Evolutionary conservation across 495 filamentous ascomycete genomes (phyloP).

Genomic region (Bacidia rubella): DNA sequence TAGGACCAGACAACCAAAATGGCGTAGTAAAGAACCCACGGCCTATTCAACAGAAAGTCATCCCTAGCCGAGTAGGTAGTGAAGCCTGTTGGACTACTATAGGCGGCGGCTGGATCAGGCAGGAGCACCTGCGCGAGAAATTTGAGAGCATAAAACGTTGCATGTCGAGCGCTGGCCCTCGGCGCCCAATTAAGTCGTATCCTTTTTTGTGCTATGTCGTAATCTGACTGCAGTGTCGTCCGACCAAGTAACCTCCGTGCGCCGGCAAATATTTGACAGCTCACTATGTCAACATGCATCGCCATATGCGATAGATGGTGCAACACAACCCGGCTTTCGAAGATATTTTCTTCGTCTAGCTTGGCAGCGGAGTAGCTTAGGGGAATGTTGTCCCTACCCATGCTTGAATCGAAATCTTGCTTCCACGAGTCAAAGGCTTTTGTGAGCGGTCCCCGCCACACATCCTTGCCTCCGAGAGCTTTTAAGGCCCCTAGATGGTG

Average conservation of each 20-base stretch:
- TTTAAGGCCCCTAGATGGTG: conserved; percentile 67
- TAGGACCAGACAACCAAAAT: conserved; percentile 91
- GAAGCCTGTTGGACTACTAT: conserved; percentile 11
- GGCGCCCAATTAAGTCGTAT: conserved; percentile 89
- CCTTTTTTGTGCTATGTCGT: conserved; percentile 62
- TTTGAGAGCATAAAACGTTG: conserved; percentile 82
- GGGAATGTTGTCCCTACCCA: conserved; percentile 37
- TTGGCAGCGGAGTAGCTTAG: conserved; percentile 26
- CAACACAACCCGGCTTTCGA: conserved; percentile 75
- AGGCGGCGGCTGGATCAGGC: conserved; percentile 31
- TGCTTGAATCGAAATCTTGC: conserved; percentile 73
- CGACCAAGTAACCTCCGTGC: conserved; percentile 74
- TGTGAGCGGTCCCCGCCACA: conserved; percentile 80
- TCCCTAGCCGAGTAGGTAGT: conserved; percentile 65
- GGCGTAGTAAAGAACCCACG: conserved; percentile 96
- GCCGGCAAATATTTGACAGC: conserved; percentile 90
- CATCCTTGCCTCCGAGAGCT: conserved; percentile 78
- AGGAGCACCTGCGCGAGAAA: conserved; percentile 73
- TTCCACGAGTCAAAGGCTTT: conserved; percentile 94
- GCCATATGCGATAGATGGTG: conserved; percentile 96
- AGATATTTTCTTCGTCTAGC: conserved; percentile 61
- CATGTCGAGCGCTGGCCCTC: conserved; percentile 80
- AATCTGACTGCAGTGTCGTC: conserved; percentile 69
- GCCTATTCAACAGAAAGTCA: conserved; percentile 80
- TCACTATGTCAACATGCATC: conserved; percentile 95